phyloP scores from a whole-genome alignment of 129 eudicot species.

The Artemisia annua region DNA sequence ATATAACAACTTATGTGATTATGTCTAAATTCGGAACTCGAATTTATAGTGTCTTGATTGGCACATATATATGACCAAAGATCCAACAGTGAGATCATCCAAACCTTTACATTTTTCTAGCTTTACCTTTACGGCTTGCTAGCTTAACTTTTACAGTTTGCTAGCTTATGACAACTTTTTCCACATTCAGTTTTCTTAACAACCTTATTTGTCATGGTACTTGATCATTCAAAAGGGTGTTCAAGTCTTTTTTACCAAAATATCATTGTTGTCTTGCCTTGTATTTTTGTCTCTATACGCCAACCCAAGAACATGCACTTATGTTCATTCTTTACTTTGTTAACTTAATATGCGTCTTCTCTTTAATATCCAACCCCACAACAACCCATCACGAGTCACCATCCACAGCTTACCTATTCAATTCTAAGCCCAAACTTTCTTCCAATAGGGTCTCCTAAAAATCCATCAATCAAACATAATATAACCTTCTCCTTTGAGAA shows the following conservation, averaged over 20 bases:
- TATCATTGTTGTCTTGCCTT: constrained; percentile 33
- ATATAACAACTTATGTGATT: too few relatives aligned
- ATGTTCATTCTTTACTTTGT: constrained; percentile 17
- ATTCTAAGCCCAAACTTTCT: constrained; percentile 12
- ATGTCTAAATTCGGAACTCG: too few relatives aligned
- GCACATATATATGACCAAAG: too few relatives aligned
- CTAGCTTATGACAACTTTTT: too few relatives aligned
- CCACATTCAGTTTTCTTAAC: too few relatives aligned
- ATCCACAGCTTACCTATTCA: constrained; percentile 13
- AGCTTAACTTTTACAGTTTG: too few relatives aligned
- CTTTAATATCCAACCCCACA: constrained; percentile 15
- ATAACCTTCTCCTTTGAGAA: neutral
- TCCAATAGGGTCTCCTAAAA: constrained; percentile 15
- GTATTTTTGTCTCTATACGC: constrained; percentile 23
- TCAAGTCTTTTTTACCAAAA: constrained; percentile 11
- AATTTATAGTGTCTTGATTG: neutral
- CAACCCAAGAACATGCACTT: constrained; percentile 35
- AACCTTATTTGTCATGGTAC: neutral
- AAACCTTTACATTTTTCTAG: too few relatives aligned
- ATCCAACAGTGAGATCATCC: too few relatives aligned
- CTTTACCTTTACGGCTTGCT: too few relatives aligned
- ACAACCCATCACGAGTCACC: constrained; percentile 19
- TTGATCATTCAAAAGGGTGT: constrained; percentile 22
- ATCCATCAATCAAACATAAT: neutral
- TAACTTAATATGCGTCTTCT: constrained; percentile 29